A percentile compares a stretch with the other conserved stretches of the same genome.
Conservation (phyloP, 2,329 filamentous ascomycete genomes). For the Pseudocercospora crystallina region DNA sequence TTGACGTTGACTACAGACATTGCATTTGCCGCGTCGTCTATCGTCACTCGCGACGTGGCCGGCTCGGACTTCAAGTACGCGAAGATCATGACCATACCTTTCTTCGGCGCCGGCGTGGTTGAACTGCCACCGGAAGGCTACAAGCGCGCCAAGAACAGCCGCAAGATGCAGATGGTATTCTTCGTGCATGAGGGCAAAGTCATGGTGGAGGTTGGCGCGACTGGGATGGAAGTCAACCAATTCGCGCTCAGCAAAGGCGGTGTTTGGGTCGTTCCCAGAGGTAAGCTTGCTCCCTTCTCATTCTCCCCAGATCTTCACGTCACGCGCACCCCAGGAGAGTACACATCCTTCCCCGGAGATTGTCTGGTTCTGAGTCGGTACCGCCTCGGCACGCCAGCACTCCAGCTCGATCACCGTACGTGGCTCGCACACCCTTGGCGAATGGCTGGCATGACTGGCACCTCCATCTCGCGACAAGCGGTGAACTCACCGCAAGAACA, state of each 20-base stretch:
- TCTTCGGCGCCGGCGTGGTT: constrained; percentile 87
- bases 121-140: constrained; percentile 79
- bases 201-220: constrained; percentile 65
- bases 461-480: constrained; percentile 16
- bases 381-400: constrained; percentile 13
- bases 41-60: constrained; percentile 58
- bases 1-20: constrained; percentile 49
- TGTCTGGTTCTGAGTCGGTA: constrained; percentile 17
- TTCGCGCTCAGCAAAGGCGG: constrained; percentile 87
- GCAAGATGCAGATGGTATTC: constrained; percentile 97
- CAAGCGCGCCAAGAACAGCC: constrained; percentile 87
- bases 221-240: constrained; percentile 55
- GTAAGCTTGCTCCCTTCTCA: constrained; percentile 54
- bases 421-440: constrained; percentile 2
- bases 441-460: constrained; percentile 7
- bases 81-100: constrained; percentile 79
- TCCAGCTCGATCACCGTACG: constrained; percentile 1
- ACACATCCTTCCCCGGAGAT: constrained; percentile 14
- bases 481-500: constrained; percentile 26
- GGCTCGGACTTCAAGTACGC: constrained; percentile 79
- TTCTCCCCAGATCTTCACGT: constrained; percentile 4
- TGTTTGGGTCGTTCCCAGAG: constrained; percentile 91
- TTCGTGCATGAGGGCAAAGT: constrained; percentile 85
- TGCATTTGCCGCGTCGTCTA: constrained; percentile 58
- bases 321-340: constrained; percentile 7